Evolutionary conservation across 192 early-diverging fungal genomes (phyloP).

Genomic region (Coemansia sp.): DNA sequence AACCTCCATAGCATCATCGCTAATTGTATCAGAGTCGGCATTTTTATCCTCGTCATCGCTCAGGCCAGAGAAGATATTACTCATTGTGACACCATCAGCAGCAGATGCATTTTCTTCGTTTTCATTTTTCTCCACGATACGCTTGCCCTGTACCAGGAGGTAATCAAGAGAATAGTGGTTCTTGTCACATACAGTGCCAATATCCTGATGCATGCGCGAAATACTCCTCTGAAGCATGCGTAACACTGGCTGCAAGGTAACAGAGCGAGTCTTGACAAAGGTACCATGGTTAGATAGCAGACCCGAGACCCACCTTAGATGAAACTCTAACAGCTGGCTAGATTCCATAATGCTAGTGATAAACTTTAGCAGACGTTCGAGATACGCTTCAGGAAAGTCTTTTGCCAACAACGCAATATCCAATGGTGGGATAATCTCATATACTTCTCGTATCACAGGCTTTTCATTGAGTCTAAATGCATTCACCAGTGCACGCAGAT

Average conservation of each 20-base stretch:
- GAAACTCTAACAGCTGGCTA: slow-evolving; percentile 83
- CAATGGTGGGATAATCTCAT: slow-evolving; percentile 75
- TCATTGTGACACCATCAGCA: slow-evolving; percentile 27
- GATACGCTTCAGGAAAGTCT: slow-evolving; percentile 82
- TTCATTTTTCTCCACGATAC: slow-evolving; percentile 16
- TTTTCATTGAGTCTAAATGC: slow-evolving; percentile 91
- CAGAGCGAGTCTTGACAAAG: slow-evolving; percentile 67
- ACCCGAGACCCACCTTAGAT: slow-evolving; percentile 77
- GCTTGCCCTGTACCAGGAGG: slow-evolving; percentile 46
- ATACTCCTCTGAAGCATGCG: slow-evolving; percentile 78
- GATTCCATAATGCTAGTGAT: slow-evolving; percentile 77
- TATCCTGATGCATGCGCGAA: slow-evolving; percentile 50
- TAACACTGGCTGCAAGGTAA: slow-evolving; percentile 68
- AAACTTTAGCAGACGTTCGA: slow-evolving; percentile 82
- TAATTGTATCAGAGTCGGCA: slow-evolving; percentile 1
- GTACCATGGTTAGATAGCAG: slow-evolving; percentile 76
- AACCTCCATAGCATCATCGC: slow-evolving; percentile 26
- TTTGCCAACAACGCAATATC: slow-evolving; percentile 75
- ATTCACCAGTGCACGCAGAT: slow-evolving; percentile 87
- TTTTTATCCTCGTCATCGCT: slow-evolving; percentile 24
- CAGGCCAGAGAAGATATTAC: slow-evolving; percentile 30
- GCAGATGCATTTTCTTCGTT: slow-evolving; percentile 2
- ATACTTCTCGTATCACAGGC: slow-evolving; percentile 72
- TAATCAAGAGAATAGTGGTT: slow-evolving; percentile 48
- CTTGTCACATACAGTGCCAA: slow-evolving; percentile 50